Evolutionary conservation across 2,329 filamentous ascomycete species (phyloP).

Genomic region (Alternaria brassicicola): DNA sequence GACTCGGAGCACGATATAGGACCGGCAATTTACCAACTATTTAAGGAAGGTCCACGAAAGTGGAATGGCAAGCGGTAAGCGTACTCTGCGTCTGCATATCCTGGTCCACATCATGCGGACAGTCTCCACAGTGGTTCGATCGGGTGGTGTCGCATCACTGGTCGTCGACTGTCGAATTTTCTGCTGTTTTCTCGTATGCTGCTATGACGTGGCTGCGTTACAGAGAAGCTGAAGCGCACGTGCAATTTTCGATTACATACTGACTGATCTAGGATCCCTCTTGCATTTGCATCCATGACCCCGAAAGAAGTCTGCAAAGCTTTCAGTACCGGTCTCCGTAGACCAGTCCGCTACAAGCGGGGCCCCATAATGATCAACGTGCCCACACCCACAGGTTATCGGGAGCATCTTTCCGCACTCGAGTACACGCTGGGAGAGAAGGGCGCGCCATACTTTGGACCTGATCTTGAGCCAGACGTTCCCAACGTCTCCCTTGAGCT

Average conservation of each 20-base stretch:
- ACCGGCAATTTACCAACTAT: conserved; percentile 87
- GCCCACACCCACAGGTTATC: conserved; percentile 84
- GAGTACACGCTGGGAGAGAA: conserved; percentile 65
- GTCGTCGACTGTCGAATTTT: conserved; percentile 15
- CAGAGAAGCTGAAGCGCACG: conserved; percentile 18
- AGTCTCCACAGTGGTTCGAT: conserved; percentile 34
- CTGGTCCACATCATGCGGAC: conserved; percentile 24
- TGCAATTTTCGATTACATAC: conserved; percentile 26
- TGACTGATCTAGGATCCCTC: conserved; percentile 68
- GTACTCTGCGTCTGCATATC: conserved; percentile 26
- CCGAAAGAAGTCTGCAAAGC: conserved; percentile 80
- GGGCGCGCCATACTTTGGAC: conserved; percentile 67
- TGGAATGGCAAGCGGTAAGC: conserved; percentile 77
- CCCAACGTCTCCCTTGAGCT: conserved; percentile 78
- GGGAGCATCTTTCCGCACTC: conserved; percentile 77
- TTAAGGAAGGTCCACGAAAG: conserved; percentile 87
- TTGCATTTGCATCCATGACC: conserved; percentile 88
- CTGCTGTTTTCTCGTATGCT: conserved; percentile 12
- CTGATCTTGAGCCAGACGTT: conserved; percentile 64
- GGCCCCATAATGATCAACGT: conserved; percentile 84
- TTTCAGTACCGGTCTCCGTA: conserved; percentile 78
- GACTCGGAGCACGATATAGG: conserved; percentile 97
- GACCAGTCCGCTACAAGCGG: conserved; percentile 77
- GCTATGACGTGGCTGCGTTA: conserved; percentile 14
- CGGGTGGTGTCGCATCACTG: conserved; percentile 22